Conservation (phyloP, 2,329 filamentous ascomycete genomes). For the Venturia nashicola region DNA sequence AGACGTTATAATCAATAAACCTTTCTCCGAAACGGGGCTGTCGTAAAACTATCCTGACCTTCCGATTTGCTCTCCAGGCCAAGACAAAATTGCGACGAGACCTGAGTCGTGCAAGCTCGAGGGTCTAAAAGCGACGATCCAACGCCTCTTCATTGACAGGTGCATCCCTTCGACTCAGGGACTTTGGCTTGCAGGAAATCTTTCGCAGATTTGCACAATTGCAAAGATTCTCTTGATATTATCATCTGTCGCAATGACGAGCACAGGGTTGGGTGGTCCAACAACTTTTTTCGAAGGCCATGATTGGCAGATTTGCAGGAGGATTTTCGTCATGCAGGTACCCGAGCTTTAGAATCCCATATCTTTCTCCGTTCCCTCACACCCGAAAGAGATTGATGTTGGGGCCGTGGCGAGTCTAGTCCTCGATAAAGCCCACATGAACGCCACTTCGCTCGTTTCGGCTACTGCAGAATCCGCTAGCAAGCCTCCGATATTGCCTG, state of each 20-base stretch:
- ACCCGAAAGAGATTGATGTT: no score
- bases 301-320: no score
- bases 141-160: not conserved
- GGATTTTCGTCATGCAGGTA: no score
- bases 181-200: not conserved
- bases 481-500: not conserved
- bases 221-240: not conserved
- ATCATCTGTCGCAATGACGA: no score
- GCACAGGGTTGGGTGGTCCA: no score
- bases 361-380: no score
- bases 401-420: not conserved
- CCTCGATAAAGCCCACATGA: not conserved
- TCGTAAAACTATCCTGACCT: not conserved
- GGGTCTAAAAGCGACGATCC: not conserved
- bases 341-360: no score
- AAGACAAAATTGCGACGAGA: not conserved
- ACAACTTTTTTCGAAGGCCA: no score
- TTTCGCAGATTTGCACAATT: not conserved
- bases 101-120: not conserved
- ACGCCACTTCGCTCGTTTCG: not conserved
- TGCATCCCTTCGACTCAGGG: not conserved
- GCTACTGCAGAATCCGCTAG: not conserved
- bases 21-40: not conserved
- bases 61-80: not conserved
- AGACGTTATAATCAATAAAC: not conserved